Conservation (phyloP, 352 stramenopile genomes). For the Phytophthora capsici region DNA sequence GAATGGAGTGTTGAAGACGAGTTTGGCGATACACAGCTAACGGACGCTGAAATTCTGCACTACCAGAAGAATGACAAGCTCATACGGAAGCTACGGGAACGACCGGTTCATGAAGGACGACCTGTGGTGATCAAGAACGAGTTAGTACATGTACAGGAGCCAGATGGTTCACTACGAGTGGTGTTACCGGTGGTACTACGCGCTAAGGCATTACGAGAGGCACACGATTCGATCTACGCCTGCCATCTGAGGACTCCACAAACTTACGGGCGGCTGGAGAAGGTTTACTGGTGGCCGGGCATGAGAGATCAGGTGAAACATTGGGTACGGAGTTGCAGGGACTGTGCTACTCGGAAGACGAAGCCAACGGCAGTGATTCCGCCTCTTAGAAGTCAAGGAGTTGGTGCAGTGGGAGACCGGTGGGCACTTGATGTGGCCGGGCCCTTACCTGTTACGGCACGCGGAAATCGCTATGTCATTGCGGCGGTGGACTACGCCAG, state of each 20-base stretch:
- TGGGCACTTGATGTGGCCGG: not conserved
- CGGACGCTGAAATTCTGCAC: too few relatives aligned
- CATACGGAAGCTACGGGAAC: too few relatives aligned
- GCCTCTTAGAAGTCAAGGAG: not conserved
- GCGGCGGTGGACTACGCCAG: not conserved
- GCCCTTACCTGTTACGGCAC: not conserved
- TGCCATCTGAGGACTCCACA: conserved; percentile 13
- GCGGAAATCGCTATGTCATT: not conserved
- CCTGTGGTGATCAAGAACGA: too few relatives aligned
- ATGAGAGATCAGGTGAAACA: not conserved
- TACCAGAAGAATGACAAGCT: too few relatives aligned
- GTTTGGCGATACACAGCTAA: too few relatives aligned
- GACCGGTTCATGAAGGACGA: too few relatives aligned
- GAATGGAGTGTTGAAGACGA: too few relatives aligned
- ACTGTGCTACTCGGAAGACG: not conserved
- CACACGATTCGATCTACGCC: conserved; percentile 27
- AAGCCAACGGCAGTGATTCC: not conserved
- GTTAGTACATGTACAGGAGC: not conserved
- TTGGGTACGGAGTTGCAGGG: not conserved
- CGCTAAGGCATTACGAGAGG: not conserved
- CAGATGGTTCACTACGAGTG: not conserved
- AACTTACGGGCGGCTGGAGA: conserved; percentile 6
- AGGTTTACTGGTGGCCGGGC: conserved; percentile 22
- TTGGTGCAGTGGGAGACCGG: not conserved
- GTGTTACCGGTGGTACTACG: conserved; percentile 7